phyloP scores from a whole-genome alignment of 169 alveolate genomes.

The Babesia sp. region DNA sequence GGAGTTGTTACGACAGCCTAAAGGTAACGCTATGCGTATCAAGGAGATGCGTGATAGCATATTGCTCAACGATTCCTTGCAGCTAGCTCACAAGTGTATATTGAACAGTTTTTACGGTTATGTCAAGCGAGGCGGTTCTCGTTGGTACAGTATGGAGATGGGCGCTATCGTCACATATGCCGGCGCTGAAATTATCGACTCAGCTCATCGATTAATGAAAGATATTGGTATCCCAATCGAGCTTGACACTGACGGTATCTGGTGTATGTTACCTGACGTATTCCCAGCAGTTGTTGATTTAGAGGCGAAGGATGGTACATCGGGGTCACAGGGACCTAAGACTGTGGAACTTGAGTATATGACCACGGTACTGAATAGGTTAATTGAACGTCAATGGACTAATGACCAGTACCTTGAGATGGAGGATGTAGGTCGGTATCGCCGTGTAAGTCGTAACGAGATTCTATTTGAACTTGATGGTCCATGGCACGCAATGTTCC shows the following conservation, averaged over 20 bases:
- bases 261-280: slow-evolving; percentile 95
- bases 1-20: slow-evolving; percentile 78
- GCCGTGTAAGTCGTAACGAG: slow-evolving; percentile 89
- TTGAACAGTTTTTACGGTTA: slow-evolving; percentile 99
- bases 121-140: slow-evolving; percentile 98
- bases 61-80: slow-evolving; percentile 92
- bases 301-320: slow-evolving; percentile 25
- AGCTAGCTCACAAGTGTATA: slow-evolving; percentile 99
- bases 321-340: slow-evolving; percentile 9
- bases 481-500: slow-evolving; percentile 96
- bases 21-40: slow-evolving; percentile 74
- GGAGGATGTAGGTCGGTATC: slow-evolving; percentile 74
- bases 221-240: slow-evolving; percentile 97
- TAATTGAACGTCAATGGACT: slow-evolving; percentile 92
- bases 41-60: slow-evolving; percentile 88
- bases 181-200: slow-evolving; percentile 93
- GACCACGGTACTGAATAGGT: slow-evolving; percentile 91
- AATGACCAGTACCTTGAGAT: slow-evolving; percentile 92
- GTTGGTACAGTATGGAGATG: slow-evolving; percentile 99
- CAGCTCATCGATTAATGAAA: slow-evolving; percentile 84
- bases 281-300: slow-evolving; percentile 88
- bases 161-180: slow-evolving; percentile 98
- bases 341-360: slow-evolving; percentile 86
- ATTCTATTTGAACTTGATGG: slow-evolving; percentile 99
- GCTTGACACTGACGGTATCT: slow-evolving; percentile 99